Base-by-base conservation (phyloP, 1,284 basidiomycete genomes). In the Phaffia rhodozyma region DNA sequence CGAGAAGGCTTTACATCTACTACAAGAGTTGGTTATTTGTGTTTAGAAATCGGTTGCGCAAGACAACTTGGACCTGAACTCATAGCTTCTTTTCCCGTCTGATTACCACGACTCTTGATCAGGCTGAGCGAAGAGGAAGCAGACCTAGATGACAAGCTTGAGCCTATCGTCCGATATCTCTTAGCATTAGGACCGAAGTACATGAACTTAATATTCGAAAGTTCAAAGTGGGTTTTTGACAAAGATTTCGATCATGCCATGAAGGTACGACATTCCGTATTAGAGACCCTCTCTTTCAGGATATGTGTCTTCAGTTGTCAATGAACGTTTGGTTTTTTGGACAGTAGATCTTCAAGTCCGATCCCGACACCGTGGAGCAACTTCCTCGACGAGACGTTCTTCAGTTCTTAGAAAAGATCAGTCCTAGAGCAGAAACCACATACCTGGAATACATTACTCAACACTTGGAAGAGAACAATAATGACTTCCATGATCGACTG, bases 401-500 rank as follows among this genome's bases (percentile, higher is more conserved):
- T 2, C 80, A 85, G 59, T 92, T 87, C 72, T 81, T 98, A 4
- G 86, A 90, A 67, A 78, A 77, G 23, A 80, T 89, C 38, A 82
- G 88, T 67, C 80, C 81, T 2, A 74, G 75, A n/a, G 75, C 88
- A 11, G 89, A 86, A 70, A 79, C 84, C 1, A 80, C 82, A 9
- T 97, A 91, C 75, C 79, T 98, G n/a, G 91, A 96, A 73, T 88
- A 86, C 71, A 78, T 97, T 56, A 87, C 97, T 57, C 75, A 81
- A 3, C 84, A 86, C 62, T 79, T 87, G 13, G 81, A 82, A 0
- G 92, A 96, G 68, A 79, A 80, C 38, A 80, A 81, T 3, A 72
- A 82, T 0, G 77, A 78, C 18, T 89, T 89, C 74, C 93, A 97
- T 72, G 90, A 97, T 73, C 85, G 91, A 66, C 78, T 97, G 27